Evolutionary conservation across 345 rosid genomes (phyloP).

Genomic region (Firmiana major): DNA sequence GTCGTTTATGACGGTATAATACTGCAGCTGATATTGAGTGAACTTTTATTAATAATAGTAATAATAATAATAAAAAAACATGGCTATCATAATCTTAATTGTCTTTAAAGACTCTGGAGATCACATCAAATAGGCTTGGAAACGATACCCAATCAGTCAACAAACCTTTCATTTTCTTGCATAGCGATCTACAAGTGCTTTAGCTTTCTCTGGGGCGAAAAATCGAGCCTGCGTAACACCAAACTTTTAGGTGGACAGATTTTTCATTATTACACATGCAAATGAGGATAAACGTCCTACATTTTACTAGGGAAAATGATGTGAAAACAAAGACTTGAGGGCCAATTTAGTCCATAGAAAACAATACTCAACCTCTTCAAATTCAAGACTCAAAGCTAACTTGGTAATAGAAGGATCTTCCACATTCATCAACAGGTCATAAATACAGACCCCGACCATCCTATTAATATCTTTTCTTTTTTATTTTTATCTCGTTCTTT

Average conservation of each 20-base stretch:
- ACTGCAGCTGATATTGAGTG: too few species aligned
- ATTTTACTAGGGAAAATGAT: neutral
- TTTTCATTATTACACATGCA: neutral
- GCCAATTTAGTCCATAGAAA: neutral
- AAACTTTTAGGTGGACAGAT: neutral
- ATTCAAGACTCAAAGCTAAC: too few species aligned
- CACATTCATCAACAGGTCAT: too few species aligned
- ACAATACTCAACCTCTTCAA: neutral
- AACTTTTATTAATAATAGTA: too few species aligned
- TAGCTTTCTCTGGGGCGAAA: constrained; percentile 86
- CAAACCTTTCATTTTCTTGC: constrained; percentile 44
- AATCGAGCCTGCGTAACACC: constrained; percentile 69
- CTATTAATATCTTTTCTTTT: too few species aligned
- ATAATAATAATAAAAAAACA: too few species aligned
- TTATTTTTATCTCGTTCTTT: too few species aligned
- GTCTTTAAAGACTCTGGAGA: too few species aligned
- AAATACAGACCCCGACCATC: too few species aligned
- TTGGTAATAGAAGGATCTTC: too few species aligned
- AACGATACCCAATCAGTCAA: neutral
- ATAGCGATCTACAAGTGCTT: constrained; percentile 80
- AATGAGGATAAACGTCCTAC: neutral
- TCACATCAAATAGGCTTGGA: neutral
- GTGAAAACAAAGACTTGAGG: neutral
- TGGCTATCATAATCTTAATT: too few species aligned
- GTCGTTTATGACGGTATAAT: too few species aligned